These are phyloP conservation scores for Xylariales sp. DNA, from an alignment of 2,329 filamentous ascomycete genomes.

Conservation along the genomic window DNA sequence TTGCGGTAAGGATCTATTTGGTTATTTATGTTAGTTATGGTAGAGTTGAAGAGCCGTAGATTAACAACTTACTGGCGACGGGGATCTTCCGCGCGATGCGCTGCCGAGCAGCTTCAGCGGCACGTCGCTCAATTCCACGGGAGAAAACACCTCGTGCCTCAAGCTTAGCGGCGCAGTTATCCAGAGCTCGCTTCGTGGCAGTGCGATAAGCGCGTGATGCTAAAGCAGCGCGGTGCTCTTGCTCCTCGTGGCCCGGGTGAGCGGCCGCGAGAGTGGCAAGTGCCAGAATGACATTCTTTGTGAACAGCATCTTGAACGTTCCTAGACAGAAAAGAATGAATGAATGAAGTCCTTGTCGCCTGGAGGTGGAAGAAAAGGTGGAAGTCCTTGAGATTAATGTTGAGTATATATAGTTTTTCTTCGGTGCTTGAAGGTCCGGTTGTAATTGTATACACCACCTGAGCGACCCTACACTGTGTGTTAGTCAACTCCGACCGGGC, in stretches of 20 bases:
- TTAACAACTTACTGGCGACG: conserved; percentile 1
- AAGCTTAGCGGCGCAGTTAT: neutral
- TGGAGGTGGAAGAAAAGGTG: too few species aligned
- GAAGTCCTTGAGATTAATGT: too few species aligned
- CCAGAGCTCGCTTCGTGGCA: conserved; percentile 2
- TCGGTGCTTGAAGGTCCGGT: neutral
- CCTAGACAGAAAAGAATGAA: neutral
- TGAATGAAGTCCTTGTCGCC: neutral
- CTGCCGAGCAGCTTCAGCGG: neutral
- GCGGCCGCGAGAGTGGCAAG: conserved; percentile 1
- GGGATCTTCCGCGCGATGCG: conserved; percentile 3
- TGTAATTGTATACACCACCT: too few species aligned
- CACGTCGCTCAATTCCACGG: conserved; percentile 1
- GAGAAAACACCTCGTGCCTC: neutral
- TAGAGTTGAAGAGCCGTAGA: too few species aligned
- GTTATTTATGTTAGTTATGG: neutral
- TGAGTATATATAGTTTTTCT: neutral
- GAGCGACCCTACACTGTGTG: too few species aligned
- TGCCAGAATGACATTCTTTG: neutral
- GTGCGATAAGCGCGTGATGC: neutral
- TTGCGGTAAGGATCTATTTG: conserved; percentile 2
- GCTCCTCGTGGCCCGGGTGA: conserved; percentile 4
- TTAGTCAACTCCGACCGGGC: neutral
- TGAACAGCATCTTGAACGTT: conserved; percentile 4
- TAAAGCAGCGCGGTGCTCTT: neutral